phyloP scores from a whole-genome alignment of 2,329 filamentous ascomycete species.

The Diaporthe helianthi region DNA sequence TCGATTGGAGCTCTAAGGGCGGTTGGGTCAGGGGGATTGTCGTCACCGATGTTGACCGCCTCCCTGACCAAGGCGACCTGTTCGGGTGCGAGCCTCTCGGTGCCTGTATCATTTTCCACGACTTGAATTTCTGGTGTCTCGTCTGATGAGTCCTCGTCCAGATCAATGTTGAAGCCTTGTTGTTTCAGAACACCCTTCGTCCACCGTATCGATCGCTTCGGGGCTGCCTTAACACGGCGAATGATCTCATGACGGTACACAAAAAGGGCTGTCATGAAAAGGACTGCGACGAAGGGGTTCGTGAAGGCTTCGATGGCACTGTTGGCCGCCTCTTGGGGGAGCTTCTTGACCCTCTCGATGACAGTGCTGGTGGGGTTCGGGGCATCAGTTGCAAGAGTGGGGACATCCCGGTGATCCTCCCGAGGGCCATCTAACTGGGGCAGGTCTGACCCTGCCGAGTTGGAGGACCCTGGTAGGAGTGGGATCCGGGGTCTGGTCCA shows the following conservation, averaged over 20 bases:
- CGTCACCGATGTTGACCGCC: neutral
- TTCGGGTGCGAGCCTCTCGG: neutral
- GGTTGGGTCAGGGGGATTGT: neutral
- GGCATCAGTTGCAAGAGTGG: conserved; percentile 37
- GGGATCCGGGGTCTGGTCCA: conserved; percentile 39
- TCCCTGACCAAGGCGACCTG: neutral
- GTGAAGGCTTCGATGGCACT: conserved; percentile 62
- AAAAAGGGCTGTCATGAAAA: conserved; percentile 51
- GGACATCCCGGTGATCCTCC: conserved; percentile 44
- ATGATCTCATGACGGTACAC: conserved; percentile 55
- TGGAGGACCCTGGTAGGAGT: conserved; percentile 34
- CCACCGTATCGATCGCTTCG: conserved; percentile 39
- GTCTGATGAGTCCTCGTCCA: conserved; percentile 28
- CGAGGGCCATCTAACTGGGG: conserved; percentile 35
- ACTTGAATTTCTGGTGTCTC: conserved; percentile 19
- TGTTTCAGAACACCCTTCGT: conserved; percentile 33
- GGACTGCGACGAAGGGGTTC: conserved; percentile 59
- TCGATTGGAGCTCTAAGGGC: neutral
- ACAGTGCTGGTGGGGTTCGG: conserved; percentile 45
- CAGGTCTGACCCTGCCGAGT: conserved; percentile 4
- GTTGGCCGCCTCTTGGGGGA: conserved; percentile 58
- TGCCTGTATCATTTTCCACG: neutral
- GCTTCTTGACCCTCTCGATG: conserved; percentile 56
- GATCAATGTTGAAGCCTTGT: conserved; percentile 21
- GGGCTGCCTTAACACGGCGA: conserved; percentile 47